Evolutionary conservation across 2,329 filamentous ascomycete species (phyloP).

Genomic region (Ophiosphaerella korrae): DNA sequence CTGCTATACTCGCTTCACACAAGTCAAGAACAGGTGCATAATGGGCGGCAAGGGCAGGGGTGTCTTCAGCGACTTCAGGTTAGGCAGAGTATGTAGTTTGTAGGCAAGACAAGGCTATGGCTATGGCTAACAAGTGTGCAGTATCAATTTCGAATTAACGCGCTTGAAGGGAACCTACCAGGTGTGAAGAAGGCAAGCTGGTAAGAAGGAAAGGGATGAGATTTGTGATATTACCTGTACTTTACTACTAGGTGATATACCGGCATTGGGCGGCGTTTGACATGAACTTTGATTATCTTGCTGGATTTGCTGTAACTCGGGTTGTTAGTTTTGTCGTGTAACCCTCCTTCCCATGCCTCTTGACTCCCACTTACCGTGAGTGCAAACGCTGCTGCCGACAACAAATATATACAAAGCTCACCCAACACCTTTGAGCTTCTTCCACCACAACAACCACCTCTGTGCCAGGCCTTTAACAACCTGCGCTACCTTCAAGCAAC

Average conservation of each 20-base stretch:
- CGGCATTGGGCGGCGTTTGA: slow-evolving; percentile 40
- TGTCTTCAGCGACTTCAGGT: slow-evolving; percentile 90
- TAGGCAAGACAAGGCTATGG: too few relatives aligned
- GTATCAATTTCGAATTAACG: slow-evolving; percentile 93
- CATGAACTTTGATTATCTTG: background rate
- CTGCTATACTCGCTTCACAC: slow-evolving; percentile 88
- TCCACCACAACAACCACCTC: background rate
- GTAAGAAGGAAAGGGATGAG: slow-evolving; percentile 57
- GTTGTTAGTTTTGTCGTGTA: background rate
- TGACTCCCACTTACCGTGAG: slow-evolving; percentile 12
- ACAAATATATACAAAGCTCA: slow-evolving; percentile 2
- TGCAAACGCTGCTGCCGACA: slow-evolving; percentile 11
- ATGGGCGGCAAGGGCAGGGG: slow-evolving; percentile 87
- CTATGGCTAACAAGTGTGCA: slow-evolving; percentile 48
- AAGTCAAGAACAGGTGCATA: slow-evolving; percentile 93
- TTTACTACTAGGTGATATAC: slow-evolving; percentile 19
- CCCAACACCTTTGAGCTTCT: background rate
- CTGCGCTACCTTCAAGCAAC: too few relatives aligned
- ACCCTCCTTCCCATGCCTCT: slow-evolving; percentile 14
- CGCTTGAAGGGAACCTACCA: slow-evolving; percentile 80
- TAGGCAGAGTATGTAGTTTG: slow-evolving; percentile 74
- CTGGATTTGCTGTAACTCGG: background rate
- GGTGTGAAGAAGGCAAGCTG: slow-evolving; percentile 97
- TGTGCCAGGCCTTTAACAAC: too few relatives aligned
- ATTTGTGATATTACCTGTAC: slow-evolving; percentile 31